Conservation (phyloP, 768 basidiomycete species). For the Clathrus columnatus region DNA sequence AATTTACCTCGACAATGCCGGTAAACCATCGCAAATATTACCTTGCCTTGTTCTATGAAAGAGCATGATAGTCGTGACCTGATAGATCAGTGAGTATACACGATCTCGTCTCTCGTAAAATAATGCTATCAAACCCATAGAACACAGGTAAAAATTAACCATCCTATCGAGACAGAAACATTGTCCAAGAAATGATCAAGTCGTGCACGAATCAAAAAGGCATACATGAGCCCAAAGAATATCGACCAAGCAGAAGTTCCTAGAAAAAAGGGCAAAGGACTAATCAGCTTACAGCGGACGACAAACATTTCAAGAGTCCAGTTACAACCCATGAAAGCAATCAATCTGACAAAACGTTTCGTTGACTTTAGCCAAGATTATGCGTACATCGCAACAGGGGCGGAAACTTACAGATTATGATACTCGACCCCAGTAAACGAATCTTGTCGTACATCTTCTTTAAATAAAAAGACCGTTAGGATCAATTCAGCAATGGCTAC, state of each 20-base stretch:
- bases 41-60: slow-evolving; percentile 58
- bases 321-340: not conserved
- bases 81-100: slow-evolving; percentile 3
- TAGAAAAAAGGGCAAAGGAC: slow-evolving; percentile 41
- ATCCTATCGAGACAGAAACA: slow-evolving; percentile 67
- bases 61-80: slow-evolving; percentile 62
- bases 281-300: slow-evolving; percentile 22
- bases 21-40: slow-evolving; percentile 45
- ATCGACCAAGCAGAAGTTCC: slow-evolving; percentile 72
- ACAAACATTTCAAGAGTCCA: not conserved
- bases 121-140: slow-evolving; percentile 49
- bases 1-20: slow-evolving; percentile 43
- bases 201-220: slow-evolving; percentile 62
- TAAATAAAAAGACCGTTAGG: slow-evolving; percentile 65
- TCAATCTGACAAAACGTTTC: slow-evolving; percentile 2
- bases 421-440: slow-evolving; percentile 57
- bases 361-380: not conserved
- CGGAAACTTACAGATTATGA: slow-evolving; percentile 47
- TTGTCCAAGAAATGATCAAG: slow-evolving; percentile 62
- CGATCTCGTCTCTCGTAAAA: not conserved
- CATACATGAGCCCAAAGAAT: slow-evolving; percentile 58
- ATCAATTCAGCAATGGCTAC: slow-evolving; percentile 66
- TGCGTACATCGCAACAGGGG: not conserved
- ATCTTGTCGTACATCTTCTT: slow-evolving; percentile 51
- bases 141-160: slow-evolving; percentile 54